Base-by-base conservation (phyloP, 306 rosid species). In the Heteromeles arbutifolia region DNA sequence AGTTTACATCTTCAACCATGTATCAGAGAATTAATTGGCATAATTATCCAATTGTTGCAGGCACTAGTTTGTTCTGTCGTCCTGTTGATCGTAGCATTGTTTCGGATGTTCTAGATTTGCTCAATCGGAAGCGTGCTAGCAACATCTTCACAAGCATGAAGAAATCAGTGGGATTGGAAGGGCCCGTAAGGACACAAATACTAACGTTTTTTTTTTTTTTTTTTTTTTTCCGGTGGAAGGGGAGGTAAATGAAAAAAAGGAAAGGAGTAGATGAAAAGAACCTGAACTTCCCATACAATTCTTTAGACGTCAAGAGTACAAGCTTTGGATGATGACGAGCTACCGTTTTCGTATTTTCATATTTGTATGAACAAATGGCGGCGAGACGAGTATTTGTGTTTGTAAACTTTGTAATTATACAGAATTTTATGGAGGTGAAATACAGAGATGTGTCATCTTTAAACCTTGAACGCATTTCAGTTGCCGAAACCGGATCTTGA, bases 1-100 rank as follows among this genome's bases (percentile, higher is more conserved):
- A 21, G 22, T 29, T 39, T 77, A 22, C 58, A 18, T 61, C 24
- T 15, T 44, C 9, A 21, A 34, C 45, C 14, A 15, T 65, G 28
- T 65, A 4, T 65, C 48, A 34, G 70, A 57, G 58, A 19, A 1
- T 13, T 10, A 24, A 73, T 21, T 29, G 32, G 70, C 45, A 54
- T 57, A 24, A 52, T 62, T 31, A 3, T 66, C 52, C 39, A 43
- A 72, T 64, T 61, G 29, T 78, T 87, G 93, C 94, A 94, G 98
- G 97, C 98, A 41, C 81, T 94, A 22, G 67, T 81, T 69, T 91
- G 90, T 73, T 85, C 91, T 4, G 75, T 86, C 10, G 84, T 50
- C 29, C 65, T 86, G 85, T 77, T 91, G 75, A 50, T 85, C 69
- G 67, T 85, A 25, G 91, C 81, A 50, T 87, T 82, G 67, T 66